Percentiles rank a stretch among this genome's conserved stretches.
Evolutionary conservation across 108 stramenopile species (phyloP).

Genomic region (Asterionellopsis glacialis): DNA sequence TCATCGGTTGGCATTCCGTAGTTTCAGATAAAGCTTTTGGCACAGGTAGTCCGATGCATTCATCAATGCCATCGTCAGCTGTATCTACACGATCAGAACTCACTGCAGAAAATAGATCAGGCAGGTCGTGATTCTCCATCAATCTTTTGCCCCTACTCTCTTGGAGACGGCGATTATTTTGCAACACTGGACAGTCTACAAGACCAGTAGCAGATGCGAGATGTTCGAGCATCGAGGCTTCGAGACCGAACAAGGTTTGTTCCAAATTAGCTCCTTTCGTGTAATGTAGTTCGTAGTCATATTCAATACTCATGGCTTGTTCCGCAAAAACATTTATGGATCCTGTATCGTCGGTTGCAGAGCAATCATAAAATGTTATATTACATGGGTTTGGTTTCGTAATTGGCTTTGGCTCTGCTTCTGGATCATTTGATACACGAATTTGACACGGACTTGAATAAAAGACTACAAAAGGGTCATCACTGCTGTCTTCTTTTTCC

Average conservation of each 20-base stretch:
- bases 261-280: neutral
- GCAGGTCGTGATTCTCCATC: too few species aligned
- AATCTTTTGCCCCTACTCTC: too few species aligned
- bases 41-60: slow-evolving; percentile 2
- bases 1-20: neutral
- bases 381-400: slow-evolving; percentile 1
- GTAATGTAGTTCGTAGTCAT: slow-evolving; percentile 9
- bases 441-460: slow-evolving; percentile 5
- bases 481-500: neutral
- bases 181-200: neutral
- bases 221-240: neutral
- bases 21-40: neutral
- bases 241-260: neutral
- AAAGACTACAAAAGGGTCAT: neutral
- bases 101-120: too few species aligned
- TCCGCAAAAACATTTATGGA: neutral
- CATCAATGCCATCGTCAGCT: neutral
- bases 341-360: neutral
- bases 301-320: neutral
- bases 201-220: slow-evolving; percentile 4
- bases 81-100: too few species aligned
- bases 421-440: slow-evolving; percentile 5
- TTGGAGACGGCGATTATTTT: too few species aligned
- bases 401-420: too few species aligned
- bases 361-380: neutral